Conservation (phyloP, 2,329 filamentous ascomycete species). For the Epichloe sylvatica region DNA sequence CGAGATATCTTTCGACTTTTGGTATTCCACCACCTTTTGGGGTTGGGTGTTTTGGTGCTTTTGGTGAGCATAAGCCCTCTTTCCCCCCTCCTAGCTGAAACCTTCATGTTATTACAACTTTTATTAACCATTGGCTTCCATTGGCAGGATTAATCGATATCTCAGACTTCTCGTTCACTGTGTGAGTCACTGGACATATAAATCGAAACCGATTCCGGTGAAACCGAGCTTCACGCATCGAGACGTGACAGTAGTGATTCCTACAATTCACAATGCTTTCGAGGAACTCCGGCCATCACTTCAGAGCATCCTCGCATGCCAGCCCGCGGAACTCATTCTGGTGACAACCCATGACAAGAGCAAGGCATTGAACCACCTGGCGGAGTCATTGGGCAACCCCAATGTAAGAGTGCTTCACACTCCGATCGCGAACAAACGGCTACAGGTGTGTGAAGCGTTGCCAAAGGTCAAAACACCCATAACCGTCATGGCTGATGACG, state of each 20-base stretch:
- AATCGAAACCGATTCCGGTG: constrained; percentile 66
- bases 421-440: constrained; percentile 82
- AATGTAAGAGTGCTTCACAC: constrained; percentile 64
- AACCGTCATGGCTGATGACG: constrained; percentile 88
- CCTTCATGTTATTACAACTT: background rate
- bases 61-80: constrained; percentile 29
- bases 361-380: constrained; percentile 52
- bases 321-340: constrained; percentile 61
- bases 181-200: constrained; percentile 74
- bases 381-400: constrained; percentile 41
- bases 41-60: constrained; percentile 27
- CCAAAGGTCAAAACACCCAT: constrained; percentile 72
- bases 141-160: constrained; percentile 68
- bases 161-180: constrained; percentile 73
- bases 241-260: constrained; percentile 89
- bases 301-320: constrained; percentile 57
- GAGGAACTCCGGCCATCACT: constrained; percentile 73
- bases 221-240: constrained; percentile 66
- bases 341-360: constrained; percentile 77
- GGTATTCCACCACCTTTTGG: constrained; percentile 34
- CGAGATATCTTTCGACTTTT: constrained; percentile 19
- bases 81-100: background rate
- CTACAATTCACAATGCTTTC: constrained; percentile 77
- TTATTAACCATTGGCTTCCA: background rate
- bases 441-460: constrained; percentile 84